These are phyloP conservation scores for Talaromyces liani DNA, from an alignment of 495 filamentous ascomycete genomes.

Conservation along the genomic window DNA sequence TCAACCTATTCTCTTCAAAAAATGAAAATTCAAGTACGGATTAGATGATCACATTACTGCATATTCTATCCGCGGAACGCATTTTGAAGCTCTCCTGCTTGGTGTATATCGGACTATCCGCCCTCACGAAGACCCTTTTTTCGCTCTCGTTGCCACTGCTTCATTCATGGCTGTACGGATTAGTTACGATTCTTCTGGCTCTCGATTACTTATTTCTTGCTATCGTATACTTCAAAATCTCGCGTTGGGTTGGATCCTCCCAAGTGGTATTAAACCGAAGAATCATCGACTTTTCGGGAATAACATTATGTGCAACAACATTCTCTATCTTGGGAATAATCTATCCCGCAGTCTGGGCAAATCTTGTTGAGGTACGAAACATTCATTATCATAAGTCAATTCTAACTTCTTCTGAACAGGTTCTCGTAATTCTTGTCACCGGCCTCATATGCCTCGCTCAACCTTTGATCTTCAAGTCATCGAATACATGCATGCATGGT, in stretches of 20 bases:
- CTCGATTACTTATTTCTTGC: conserved; percentile 7
- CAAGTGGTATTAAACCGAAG: conserved; percentile 5
- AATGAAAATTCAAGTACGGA: too few relatives aligned
- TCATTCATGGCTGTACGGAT: conserved; percentile 1
- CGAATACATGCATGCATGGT: too few relatives aligned
- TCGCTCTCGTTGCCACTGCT: neutral
- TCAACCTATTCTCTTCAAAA: too few relatives aligned
- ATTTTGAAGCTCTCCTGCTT: neutral
- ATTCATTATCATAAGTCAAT: neutral
- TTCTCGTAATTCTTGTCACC: conserved; percentile 3
- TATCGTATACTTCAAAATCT: neutral
- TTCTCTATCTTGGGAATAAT: neutral
- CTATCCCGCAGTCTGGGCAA: neutral
- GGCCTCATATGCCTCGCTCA: neutral
- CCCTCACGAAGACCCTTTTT: neutral
- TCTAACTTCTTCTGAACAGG: too few relatives aligned
- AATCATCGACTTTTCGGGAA: neutral
- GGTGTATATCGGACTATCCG: neutral
- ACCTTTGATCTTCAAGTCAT: neutral
- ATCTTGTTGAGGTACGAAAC: neutral
- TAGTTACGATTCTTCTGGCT: neutral
- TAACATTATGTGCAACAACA: neutral
- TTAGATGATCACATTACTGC: too few relatives aligned
- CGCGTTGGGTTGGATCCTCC: neutral
- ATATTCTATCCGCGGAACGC: too few relatives aligned